phyloP scores from a whole-genome alignment of 139 green algal species.

The Pycnococcus provasolii region DNA sequence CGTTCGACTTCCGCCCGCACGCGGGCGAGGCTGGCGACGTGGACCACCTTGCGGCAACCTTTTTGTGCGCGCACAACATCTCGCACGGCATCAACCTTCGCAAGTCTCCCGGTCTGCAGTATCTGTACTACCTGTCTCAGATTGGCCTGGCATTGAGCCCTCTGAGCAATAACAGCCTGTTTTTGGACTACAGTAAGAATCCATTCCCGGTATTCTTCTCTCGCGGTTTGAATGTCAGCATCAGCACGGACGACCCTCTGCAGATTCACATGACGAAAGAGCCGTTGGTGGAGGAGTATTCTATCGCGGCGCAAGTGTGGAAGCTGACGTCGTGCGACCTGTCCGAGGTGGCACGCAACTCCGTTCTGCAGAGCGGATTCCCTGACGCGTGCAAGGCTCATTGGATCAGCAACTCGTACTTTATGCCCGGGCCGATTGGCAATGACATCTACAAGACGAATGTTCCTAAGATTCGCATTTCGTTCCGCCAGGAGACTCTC shows the following conservation, averaged over 20 bases:
- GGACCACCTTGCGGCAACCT: conserved; percentile 83
- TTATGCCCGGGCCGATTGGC: conserved; percentile 58
- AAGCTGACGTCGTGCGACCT: conserved; percentile 88
- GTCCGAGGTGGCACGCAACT: conserved; percentile 92
- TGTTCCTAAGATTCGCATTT: conserved; percentile 86
- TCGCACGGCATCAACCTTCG: conserved; percentile 97
- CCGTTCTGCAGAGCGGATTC: conserved; percentile 88
- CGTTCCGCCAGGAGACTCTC: conserved; percentile 61
- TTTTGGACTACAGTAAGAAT: conserved; percentile 99
- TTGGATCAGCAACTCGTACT: conserved; percentile 32
- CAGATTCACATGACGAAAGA: conserved; percentile 90
- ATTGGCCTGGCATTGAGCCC: conserved; percentile 91
- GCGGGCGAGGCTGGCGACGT: conserved; percentile 87
- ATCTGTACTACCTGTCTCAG: conserved; percentile 57
- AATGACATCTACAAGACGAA: conserved; percentile 99
- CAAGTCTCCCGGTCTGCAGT: conserved; percentile 63
- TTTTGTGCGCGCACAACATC: conserved; percentile 93
- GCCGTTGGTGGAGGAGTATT: conserved; percentile 97
- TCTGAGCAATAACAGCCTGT: conserved; percentile 97
- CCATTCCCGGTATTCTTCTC: conserved; percentile 97
- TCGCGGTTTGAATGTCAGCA: conserved; percentile 69
- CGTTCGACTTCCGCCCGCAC: conserved; percentile 79
- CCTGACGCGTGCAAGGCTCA: conserved; percentile 60
- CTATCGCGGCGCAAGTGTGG: conserved; percentile 81
- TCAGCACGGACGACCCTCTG: conserved; percentile 60